A percentile compares a stretch with the other conserved stretches of the same genome.
These are phyloP conservation scores for Plasmopara halstedii DNA, from an alignment of 352 stramenopile genomes.

Conservation along the genomic window DNA sequence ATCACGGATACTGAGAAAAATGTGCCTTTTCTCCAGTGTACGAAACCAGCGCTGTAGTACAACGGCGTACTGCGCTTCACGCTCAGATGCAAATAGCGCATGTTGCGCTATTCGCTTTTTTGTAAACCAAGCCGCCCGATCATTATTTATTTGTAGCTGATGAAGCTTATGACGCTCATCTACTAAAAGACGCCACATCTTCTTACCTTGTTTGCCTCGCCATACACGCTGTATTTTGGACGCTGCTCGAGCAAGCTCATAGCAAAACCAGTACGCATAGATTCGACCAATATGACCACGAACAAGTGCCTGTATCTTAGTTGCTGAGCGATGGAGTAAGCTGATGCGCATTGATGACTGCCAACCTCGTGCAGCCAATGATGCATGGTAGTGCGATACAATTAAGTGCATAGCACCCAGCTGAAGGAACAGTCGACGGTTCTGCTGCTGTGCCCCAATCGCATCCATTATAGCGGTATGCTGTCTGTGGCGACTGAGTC, in stretches of 20 bases:
- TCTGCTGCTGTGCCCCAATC: conserved; percentile 16
- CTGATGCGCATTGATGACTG: conserved; percentile 39
- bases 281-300: conserved; percentile 39
- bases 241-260: conserved; percentile 25
- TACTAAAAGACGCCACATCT: conserved; percentile 48
- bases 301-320: conserved; percentile 47
- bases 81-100: conserved; percentile 38
- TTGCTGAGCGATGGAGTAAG: conserved; percentile 34
- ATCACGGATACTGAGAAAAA: conserved; percentile 38
- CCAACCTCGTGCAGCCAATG: conserved; percentile 48
- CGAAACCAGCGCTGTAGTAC: conserved; percentile 62
- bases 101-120: conserved; percentile 55
- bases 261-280: conserved; percentile 25
- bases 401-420: conserved; percentile 45
- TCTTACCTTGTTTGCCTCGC: conserved; percentile 47
- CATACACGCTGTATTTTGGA: conserved; percentile 47
- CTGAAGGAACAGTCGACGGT: conserved; percentile 38
- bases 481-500: conserved; percentile 27
- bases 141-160: conserved; percentile 45
- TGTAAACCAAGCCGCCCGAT: conserved; percentile 49
- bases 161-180: conserved; percentile 31
- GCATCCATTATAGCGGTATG: conserved; percentile 22
- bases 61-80: conserved; percentile 24
- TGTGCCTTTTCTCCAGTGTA: conserved; percentile 45
- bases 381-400: conserved; percentile 36